Percentiles rank a stretch among this genome's conserved stretches.
Conservation (phyloP, 2,329 filamentous ascomycete genomes). For the Pseudocercospora fuligena region DNA sequence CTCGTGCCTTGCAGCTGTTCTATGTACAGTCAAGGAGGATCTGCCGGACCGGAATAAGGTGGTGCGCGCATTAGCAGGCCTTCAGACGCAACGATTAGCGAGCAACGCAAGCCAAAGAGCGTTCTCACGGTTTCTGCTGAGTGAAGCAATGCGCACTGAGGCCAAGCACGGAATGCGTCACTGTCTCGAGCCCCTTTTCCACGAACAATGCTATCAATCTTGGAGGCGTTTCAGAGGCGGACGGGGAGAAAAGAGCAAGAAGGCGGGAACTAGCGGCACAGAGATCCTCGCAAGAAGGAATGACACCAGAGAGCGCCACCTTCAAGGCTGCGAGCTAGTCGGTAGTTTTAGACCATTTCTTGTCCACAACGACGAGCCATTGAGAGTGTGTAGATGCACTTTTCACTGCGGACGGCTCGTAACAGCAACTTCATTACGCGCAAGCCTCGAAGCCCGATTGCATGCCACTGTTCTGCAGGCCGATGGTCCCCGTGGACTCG, state of each 20-base stretch:
- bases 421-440: neutral
- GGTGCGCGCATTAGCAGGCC: neutral
- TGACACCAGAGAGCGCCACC: neutral
- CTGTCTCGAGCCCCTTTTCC: neutral
- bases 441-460: neutral
- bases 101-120: neutral
- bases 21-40: slow-evolving; percentile 5
- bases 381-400: neutral
- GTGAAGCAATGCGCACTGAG: neutral
- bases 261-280: neutral
- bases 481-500: neutral
- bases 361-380: neutral
- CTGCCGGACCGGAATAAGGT: slow-evolving; percentile 6
- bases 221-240: neutral
- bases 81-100: neutral
- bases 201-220: neutral
- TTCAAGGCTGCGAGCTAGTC: neutral
- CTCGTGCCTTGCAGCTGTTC: slow-evolving; percentile 7
- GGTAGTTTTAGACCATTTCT: neutral
- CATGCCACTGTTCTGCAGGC: neutral
- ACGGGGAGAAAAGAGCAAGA: neutral
- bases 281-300: neutral
- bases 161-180: too few relatives aligned
- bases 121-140: neutral
- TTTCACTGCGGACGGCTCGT: neutral